Evolutionary conservation across 257 asterid species (phyloP).

Genomic region (Ballota nigra): DNA sequence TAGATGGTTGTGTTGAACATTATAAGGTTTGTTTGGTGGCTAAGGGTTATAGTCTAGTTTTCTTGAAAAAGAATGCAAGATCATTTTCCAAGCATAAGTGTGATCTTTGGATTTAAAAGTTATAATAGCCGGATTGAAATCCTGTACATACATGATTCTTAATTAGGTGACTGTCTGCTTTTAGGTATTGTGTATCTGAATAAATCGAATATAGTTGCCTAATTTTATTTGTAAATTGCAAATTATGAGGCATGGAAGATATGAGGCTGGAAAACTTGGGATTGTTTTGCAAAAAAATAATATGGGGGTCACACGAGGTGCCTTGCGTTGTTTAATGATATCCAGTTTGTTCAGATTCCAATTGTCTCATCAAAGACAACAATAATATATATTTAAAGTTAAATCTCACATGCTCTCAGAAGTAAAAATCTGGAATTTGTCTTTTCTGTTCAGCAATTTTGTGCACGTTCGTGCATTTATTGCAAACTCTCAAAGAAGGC

Average conservation of each 20-base stretch:
- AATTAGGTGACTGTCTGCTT: neutral
- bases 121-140: neutral
- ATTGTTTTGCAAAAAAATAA: neutral
- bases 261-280: neutral
- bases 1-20: too few relatives aligned
- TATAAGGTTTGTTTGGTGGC: too few relatives aligned
- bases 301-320: neutral
- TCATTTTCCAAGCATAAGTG: neutral
- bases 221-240: neutral
- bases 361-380: neutral
- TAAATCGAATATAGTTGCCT: neutral
- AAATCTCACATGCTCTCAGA: neutral
- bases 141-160: neutral
- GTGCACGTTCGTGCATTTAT: neutral
- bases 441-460: neutral
- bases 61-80: too few relatives aligned
- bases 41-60: too few relatives aligned
- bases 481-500: neutral
- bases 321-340: neutral
- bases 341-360: neutral
- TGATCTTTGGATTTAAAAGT: neutral
- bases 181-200: neutral
- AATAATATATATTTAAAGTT: too few relatives aligned
- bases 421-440: neutral
- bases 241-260: neutral